Conservation (phyloP, 2,329 filamentous ascomycete species). For the Pyrenophora graminea region DNA sequence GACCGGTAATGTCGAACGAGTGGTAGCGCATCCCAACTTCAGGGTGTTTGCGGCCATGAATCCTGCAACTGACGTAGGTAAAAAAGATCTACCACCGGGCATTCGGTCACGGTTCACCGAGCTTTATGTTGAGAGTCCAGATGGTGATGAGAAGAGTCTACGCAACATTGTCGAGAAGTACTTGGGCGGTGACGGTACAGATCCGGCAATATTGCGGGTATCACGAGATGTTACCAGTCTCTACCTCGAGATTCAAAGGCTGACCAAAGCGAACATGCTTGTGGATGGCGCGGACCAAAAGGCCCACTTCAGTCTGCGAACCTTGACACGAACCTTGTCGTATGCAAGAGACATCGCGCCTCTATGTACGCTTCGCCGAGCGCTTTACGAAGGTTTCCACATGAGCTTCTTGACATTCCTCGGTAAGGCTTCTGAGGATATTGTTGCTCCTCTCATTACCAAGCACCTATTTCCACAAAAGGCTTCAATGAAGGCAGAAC, state of each 20-base stretch:
- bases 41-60: conserved; percentile 99
- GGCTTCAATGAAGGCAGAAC: conserved; percentile 70
- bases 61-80: conserved; percentile 94
- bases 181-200: conserved; percentile 68
- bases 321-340: conserved; percentile 83
- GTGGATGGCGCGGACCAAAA: conserved; percentile 96
- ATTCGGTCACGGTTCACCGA: conserved; percentile 93
- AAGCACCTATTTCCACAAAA: conserved; percentile 76
- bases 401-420: conserved; percentile 97
- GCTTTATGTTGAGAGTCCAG: conserved; percentile 89
- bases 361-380: conserved; percentile 80
- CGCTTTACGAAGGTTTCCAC: conserved; percentile 91
- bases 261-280: conserved; percentile 79
- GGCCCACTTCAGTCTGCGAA: conserved; percentile 95
- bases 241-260: conserved; percentile 83
- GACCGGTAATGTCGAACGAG: conserved; percentile 87
- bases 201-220: conserved; percentile 69
- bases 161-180: conserved; percentile 88
- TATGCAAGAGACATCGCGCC: conserved; percentile 86
- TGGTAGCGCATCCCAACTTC: conserved; percentile 89
- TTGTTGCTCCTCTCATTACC: conserved; percentile 78
- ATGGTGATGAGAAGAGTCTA: conserved; percentile 83
- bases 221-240: conserved; percentile 81
- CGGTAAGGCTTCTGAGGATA: conserved; percentile 76
- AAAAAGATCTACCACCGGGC: conserved; percentile 87